Percentiles rank a stretch among this genome's conserved stretches.
Evolutionary conservation across 2,329 filamentous ascomycete species (phyloP).

Genomic region (Epichloe sylvatica): DNA sequence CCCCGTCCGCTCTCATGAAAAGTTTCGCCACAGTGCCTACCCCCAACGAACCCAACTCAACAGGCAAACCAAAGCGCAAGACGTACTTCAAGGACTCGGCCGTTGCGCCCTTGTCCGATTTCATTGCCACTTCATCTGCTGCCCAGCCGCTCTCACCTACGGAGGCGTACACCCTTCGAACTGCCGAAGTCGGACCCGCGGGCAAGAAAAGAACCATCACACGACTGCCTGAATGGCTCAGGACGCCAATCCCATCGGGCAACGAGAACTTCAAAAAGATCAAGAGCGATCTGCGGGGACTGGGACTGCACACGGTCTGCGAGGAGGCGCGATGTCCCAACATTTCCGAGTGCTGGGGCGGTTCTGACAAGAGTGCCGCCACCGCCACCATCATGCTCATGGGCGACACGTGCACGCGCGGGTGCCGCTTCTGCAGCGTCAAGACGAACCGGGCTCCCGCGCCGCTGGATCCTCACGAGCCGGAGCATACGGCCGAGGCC

Average conservation of each 20-base stretch:
- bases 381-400: constrained; percentile 99
- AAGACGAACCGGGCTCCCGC: constrained; percentile 68
- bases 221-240: constrained; percentile 83
- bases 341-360: constrained; percentile 96
- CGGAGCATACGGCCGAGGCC: constrained; percentile 91
- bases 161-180: constrained; percentile 47
- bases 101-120: constrained; percentile 45
- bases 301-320: constrained; percentile 89
- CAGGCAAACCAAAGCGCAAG: constrained; percentile 19
- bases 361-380: constrained; percentile 71
- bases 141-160: constrained; percentile 30
- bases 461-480: constrained; percentile 87
- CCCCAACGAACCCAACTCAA: constrained; percentile 13
- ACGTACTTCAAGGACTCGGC: constrained; percentile 47
- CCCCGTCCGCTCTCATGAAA: constrained; percentile 16
- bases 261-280: constrained; percentile 87
- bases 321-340: constrained; percentile 96
- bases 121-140: constrained; percentile 31
- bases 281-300: constrained; percentile 78
- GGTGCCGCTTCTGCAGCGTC: constrained; percentile 92
- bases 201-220: constrained; percentile 51
- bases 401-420: constrained; percentile 94
- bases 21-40: constrained; percentile 33
- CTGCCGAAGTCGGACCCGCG: constrained; percentile 49
- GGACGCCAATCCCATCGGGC: constrained; percentile 80